These are phyloP conservation scores for Peronospora tabacina DNA, from an alignment of 352 stramenopile genomes.

Conservation along the genomic window DNA sequence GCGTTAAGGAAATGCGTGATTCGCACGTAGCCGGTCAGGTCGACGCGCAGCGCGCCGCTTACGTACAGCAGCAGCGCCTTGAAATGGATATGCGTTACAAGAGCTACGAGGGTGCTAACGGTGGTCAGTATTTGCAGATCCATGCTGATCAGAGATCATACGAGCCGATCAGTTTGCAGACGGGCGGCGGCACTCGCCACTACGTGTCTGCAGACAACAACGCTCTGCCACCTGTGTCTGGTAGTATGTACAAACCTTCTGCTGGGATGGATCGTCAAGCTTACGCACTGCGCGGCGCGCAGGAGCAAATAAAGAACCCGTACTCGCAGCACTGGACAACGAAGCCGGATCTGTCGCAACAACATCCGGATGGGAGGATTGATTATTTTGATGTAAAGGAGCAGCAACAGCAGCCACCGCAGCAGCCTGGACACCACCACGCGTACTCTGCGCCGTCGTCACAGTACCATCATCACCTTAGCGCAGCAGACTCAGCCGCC, in stretches of 20 bases:
- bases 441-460: slow-evolving; percentile 39
- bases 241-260: slow-evolving; percentile 38
- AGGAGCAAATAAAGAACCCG: slow-evolving; percentile 46
- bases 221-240: slow-evolving; percentile 38
- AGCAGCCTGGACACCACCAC: slow-evolving; percentile 35
- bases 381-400: slow-evolving; percentile 77
- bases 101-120: slow-evolving; percentile 43
- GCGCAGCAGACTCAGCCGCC: slow-evolving; percentile 46
- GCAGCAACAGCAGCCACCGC: slow-evolving; percentile 44
- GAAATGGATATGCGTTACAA: slow-evolving; percentile 79
- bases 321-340: slow-evolving; percentile 58
- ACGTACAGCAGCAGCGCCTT: slow-evolving; percentile 45
- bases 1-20: slow-evolving; percentile 40
- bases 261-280: slow-evolving; percentile 35
- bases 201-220: slow-evolving; percentile 44
- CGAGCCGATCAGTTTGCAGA: slow-evolving; percentile 56
- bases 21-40: slow-evolving; percentile 22
- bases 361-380: slow-evolving; percentile 30
- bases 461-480: slow-evolving; percentile 70
- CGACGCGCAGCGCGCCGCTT: slow-evolving; percentile 38
- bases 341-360: slow-evolving; percentile 41
- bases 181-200: slow-evolving; percentile 29
- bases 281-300: slow-evolving; percentile 11
- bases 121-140: slow-evolving; percentile 63
- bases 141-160: slow-evolving; percentile 70